A percentile compares a stretch with the other conserved stretches of the same genome.
Evolutionary conservation across 2,329 filamentous ascomycete species (phyloP).

Genomic region (Rutstroemia sydowiana): DNA sequence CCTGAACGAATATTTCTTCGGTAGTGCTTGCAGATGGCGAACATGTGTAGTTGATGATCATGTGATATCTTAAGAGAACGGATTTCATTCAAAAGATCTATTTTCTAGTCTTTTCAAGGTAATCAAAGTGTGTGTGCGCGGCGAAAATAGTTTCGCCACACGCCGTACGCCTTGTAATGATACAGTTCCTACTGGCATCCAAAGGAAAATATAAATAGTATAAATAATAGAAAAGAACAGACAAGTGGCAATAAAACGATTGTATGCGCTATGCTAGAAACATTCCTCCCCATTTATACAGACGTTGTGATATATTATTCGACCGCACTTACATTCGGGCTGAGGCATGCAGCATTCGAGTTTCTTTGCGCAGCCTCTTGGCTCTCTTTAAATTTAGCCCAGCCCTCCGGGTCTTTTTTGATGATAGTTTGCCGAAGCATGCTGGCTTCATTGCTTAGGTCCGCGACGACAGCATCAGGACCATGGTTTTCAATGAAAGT

Average conservation of each 20-base stretch:
- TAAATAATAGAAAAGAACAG: no score
- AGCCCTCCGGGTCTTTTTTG: constrained; percentile 58
- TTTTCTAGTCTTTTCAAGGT: no score
- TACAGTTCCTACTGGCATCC: background rate
- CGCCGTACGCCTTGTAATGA: no score
- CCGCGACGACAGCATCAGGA: constrained; percentile 54
- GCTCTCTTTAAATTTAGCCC: constrained; percentile 55
- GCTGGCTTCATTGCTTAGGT: constrained; percentile 41
- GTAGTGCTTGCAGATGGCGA: no score
- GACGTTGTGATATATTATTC: constrained; percentile 9
- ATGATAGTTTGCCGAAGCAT: constrained; percentile 40
- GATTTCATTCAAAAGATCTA: no score
- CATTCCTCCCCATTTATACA: background rate
- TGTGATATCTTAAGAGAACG: no score
- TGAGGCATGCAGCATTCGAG: constrained; percentile 13
- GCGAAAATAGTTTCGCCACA: no score
- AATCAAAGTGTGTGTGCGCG: no score
- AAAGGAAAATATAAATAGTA: background rate
- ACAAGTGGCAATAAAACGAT: no score
- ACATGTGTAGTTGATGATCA: no score
- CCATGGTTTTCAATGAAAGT: constrained; percentile 40
- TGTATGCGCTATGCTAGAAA: background rate
- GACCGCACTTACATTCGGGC: constrained; percentile 19
- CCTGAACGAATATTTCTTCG: no score
- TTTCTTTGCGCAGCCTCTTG: constrained; percentile 37